Percentiles rank a stretch among this genome's conserved stretches.
These are phyloP conservation scores for Collariella sp. DNA, from an alignment of 495 filamentous ascomycete species.

Conservation along the genomic window DNA sequence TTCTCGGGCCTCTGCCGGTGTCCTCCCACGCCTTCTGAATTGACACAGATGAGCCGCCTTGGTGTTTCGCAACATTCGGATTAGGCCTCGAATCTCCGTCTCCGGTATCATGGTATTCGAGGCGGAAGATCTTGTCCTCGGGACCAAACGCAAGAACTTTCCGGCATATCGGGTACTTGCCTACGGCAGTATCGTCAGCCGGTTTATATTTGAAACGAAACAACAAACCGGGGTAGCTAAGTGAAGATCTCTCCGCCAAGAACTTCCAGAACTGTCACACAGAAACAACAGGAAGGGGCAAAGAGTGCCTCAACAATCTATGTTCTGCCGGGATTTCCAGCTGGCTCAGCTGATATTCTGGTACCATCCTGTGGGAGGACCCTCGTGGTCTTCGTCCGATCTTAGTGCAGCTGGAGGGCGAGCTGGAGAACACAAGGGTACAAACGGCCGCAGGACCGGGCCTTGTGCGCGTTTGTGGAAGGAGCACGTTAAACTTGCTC, in stretches of 20 bases:
- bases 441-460: conserved; percentile 1
- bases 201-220: neutral
- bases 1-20: neutral
- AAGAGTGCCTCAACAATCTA: neutral
- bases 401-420: neutral
- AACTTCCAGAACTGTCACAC: neutral
- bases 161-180: neutral
- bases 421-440: neutral
- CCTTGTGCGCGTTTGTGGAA: conserved; percentile 1
- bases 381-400: neutral
- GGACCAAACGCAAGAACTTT: too few species aligned
- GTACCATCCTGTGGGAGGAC: neutral
- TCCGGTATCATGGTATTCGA: too few species aligned
- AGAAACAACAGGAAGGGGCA: neutral
- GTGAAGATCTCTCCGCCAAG: neutral
- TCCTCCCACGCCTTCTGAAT: neutral
- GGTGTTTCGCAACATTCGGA: too few species aligned
- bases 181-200: neutral
- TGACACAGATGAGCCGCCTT: too few species aligned
- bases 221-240: neutral
- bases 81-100: too few species aligned
- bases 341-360: neutral
- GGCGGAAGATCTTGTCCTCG: too few species aligned
- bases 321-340: conserved; percentile 1
- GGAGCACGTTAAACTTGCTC: neutral